phyloP scores from a whole-genome alignment of 139 green algal genomes.

The Monoraphidium neglectum region DNA sequence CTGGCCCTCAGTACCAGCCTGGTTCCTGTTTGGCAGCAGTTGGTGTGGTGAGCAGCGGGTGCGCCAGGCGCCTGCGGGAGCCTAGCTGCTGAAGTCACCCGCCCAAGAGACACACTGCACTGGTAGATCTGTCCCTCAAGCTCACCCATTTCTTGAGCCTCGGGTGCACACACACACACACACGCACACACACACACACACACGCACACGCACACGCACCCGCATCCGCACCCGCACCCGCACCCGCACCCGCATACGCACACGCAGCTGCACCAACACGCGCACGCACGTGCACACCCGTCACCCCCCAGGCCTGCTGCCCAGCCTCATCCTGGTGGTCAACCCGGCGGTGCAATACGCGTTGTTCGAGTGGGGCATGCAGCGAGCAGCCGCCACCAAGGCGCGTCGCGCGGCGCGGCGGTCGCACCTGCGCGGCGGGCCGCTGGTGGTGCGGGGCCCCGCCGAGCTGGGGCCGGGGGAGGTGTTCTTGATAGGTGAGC shows the following conservation, averaged over 20 bases:
- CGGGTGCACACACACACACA: too few species aligned
- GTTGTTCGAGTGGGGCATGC: slow-evolving; percentile 81
- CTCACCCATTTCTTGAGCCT: too few species aligned
- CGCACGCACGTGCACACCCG: not conserved
- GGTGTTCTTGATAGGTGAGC: slow-evolving; percentile 69
- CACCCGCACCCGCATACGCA: not conserved
- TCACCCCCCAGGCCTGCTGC: slow-evolving; percentile 60
- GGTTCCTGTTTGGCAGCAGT: too few species aligned
- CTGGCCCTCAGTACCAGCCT: too few species aligned
- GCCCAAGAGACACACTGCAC: too few species aligned
- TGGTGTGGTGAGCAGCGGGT: too few species aligned
- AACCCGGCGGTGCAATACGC: slow-evolving; percentile 88
- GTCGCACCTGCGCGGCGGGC: slow-evolving; percentile 7
- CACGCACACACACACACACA: not conserved
- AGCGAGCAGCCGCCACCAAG: not conserved
- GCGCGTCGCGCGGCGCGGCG: not conserved
- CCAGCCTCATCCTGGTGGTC: slow-evolving; percentile 87
- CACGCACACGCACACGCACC: not conserved
- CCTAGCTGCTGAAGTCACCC: too few species aligned
- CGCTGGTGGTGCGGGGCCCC: not conserved
- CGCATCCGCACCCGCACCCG: too few species aligned
- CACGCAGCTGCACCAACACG: slow-evolving; percentile 38
- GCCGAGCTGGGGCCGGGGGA: slow-evolving; percentile 51
- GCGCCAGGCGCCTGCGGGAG: too few species aligned
- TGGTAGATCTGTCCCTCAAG: too few species aligned